phyloP scores from a whole-genome alignment of 1,139 yeast genomes.

The Blastobotrys elegans region DNA sequence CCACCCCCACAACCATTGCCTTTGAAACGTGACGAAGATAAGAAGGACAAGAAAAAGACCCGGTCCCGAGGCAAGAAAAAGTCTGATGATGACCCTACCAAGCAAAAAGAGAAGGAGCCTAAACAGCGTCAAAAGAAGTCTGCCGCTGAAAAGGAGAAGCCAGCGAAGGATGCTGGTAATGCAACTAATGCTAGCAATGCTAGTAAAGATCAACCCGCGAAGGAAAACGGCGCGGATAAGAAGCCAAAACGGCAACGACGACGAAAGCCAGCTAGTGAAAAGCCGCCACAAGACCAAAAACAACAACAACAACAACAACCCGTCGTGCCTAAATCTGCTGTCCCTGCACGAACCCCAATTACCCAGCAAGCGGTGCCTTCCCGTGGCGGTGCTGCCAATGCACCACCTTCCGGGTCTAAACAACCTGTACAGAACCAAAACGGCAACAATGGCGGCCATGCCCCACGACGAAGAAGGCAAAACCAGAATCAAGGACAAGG shows the following conservation, averaged over 20 bases:
- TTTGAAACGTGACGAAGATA: not conserved
- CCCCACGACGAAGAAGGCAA: no score
- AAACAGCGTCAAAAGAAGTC: constrained; percentile 1
- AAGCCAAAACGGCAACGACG: not conserved
- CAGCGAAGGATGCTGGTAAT: not conserved
- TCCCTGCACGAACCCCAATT: not conserved
- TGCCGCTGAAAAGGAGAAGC: not conserved
- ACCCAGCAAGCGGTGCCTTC: constrained; percentile 3
- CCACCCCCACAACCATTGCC: constrained; percentile 5
- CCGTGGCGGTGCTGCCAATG: not conserved
- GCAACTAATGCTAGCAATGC: not conserved
- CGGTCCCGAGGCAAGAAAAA: constrained; percentile 1
- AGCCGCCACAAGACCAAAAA: no score
- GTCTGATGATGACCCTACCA: not conserved
- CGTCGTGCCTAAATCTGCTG: not conserved
- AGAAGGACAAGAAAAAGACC: not conserved
- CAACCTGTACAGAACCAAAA: not conserved
- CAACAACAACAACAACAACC: not conserved
- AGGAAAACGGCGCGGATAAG: not conserved
- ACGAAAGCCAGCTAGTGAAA: not conserved
- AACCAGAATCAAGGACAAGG: no score
- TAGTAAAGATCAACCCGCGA: not conserved
- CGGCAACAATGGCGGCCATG: not conserved
- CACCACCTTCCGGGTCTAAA: not conserved
- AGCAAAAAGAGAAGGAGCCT: not conserved